Percentiles rank a stretch among this genome's conserved stretches.
These are phyloP conservation scores for Plenodomus lindquistii DNA, from an alignment of 2,329 filamentous ascomycete genomes.

Conservation along the genomic window DNA sequence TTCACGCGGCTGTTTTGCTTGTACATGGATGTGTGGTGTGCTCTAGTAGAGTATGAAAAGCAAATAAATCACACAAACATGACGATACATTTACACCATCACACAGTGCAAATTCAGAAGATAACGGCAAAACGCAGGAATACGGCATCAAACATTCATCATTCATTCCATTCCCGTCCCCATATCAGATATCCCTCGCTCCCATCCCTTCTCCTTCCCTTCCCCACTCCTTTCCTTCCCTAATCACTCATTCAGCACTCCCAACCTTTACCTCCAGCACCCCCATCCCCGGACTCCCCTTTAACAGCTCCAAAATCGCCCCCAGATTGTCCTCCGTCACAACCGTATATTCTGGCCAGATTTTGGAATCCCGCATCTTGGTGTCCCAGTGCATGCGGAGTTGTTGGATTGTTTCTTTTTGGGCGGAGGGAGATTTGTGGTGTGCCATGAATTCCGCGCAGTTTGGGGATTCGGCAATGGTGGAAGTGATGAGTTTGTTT, in stretches of 20 bases:
- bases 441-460: conserved; percentile 41
- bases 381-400: conserved; percentile 38
- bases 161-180: neutral
- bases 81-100: neutral
- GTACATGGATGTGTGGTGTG: no score
- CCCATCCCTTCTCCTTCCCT: neutral
- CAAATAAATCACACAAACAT: neutral
- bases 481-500: conserved; percentile 35
- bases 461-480: conserved; percentile 30
- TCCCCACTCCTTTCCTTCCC: neutral
- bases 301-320: conserved; percentile 35
- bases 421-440: conserved; percentile 29
- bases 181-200: no score
- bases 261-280: conserved; percentile 40
- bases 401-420: conserved; percentile 32
- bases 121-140: no score
- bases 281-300: conserved; percentile 27
- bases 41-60: neutral
- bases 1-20: no score
- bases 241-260: conserved; percentile 20
- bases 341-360: conserved; percentile 42
- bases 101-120: neutral
- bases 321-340: conserved; percentile 37
- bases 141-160: neutral
- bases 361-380: conserved; percentile 30